Base-by-base conservation (phyloP, 1,139 yeast genomes). In the Debaryomyces subglobosus region DNA sequence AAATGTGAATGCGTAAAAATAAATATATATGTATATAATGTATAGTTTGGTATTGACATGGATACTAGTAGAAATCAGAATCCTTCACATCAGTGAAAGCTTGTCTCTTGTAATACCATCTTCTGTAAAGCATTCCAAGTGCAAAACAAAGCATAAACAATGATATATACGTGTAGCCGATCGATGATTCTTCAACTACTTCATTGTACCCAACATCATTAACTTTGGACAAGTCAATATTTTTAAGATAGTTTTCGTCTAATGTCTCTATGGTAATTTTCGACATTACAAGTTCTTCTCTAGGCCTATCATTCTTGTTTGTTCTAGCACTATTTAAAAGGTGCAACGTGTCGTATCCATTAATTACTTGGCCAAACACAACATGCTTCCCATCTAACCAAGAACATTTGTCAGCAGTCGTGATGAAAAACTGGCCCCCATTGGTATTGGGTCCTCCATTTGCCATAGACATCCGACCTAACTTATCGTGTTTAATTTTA, bases 331-430 rank as follows among this genome's bases (percentile, higher is more conserved):
- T 48, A 52, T 78, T 81, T 30, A 81, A 53, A 38, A 59, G 61
- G 5, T 64, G 64, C 25, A 81, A 60, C 1, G 72, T 68, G 3
- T 73, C 79, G 37, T 64, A 64, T 0, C 79, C 80, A 20, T 55
- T 62, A n/a, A 81, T 65, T 7, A 81, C 68, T 51, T 73, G 77
- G 2, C 86, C 88, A 61, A 83, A 81, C 0, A 82, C 78, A 12
- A 84, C 84, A 54, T 81, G 82, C 44, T 71, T 68, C 2, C 84
- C 85, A 60, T 83, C 83, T 49, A 84, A 65, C 53, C 72, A 69
- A 1, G 68, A 63, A 37, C 60, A 59, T 15, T 57, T 50, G 4
- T 65, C 62, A 4, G 44, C 56, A 16, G 69, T 67, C 45, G 73
- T 64, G 43, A 75, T 72, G 61, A 74, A 75, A 42, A 68, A 68